A percentile compares a stretch with the other conserved stretches of the same genome.
These are phyloP conservation scores for Trebouxia sp. DNA, from an alignment of 139 green algal species.

Conservation along the genomic window DNA sequence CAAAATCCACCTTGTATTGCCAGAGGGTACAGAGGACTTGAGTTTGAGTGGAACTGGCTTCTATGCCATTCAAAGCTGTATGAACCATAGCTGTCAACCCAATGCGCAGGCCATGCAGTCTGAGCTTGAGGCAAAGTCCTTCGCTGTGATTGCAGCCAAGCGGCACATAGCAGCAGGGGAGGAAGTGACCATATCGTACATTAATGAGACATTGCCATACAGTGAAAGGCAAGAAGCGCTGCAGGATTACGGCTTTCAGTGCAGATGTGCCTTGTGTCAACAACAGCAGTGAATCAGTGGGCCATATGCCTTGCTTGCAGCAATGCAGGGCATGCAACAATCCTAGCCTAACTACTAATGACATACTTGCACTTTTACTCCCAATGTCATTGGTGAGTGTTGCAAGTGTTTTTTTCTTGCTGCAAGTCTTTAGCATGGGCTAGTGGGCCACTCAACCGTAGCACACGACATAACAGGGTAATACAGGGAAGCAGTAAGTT, in stretches of 20 bases:
- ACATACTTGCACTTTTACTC: too few relatives aligned
- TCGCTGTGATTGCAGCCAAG: constrained; percentile 59
- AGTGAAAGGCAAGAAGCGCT: constrained; percentile 57
- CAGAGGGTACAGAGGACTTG: constrained; percentile 27
- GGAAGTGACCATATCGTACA: constrained; percentile 81
- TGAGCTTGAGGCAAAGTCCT: constrained; percentile 41
- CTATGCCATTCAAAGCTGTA: constrained; percentile 82
- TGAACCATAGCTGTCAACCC: constrained; percentile 91
- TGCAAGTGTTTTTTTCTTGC: too few relatives aligned
- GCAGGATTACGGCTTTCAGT: constrained; percentile 85
- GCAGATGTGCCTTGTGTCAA: constrained; percentile 57
- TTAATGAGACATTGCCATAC: constrained; percentile 62
- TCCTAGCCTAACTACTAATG: too few relatives aligned
- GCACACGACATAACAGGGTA: too few relatives aligned
- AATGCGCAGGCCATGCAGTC: constrained; percentile 67
- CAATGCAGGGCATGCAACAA: too few relatives aligned
- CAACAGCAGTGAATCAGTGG: not conserved
- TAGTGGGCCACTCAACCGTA: too few relatives aligned
- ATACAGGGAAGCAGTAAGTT: too few relatives aligned
- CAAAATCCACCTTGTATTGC: constrained; percentile 37
- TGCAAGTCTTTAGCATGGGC: too few relatives aligned
- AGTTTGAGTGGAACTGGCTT: constrained; percentile 80
- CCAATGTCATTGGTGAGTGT: too few relatives aligned
- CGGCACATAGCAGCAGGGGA: constrained; percentile 55
- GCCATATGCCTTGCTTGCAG: too few relatives aligned